Evolutionary conservation across 768 basidiomycete genomes (phyloP).

Genomic region (Termitomyces sp.): DNA sequence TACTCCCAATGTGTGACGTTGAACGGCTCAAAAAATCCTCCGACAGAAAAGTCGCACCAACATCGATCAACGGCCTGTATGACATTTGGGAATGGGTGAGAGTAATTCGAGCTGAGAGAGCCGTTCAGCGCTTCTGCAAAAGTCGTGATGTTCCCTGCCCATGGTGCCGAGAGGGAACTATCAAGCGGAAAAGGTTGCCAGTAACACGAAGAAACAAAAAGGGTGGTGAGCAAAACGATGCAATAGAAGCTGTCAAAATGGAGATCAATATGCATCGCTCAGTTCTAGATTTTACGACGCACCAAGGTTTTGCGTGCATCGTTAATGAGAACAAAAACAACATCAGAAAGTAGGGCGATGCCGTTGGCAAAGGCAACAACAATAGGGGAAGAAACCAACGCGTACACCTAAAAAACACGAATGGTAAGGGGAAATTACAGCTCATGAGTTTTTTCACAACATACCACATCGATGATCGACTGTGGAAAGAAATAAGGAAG

Average conservation of each 20-base stretch:
- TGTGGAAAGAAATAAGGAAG: not conserved
- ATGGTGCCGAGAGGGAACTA: conserved; percentile 59
- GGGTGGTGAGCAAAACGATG: conserved; percentile 75
- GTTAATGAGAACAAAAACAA: conserved; percentile 76
- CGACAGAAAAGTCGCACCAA: conserved; percentile 77
- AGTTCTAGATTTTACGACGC: conserved; percentile 22
- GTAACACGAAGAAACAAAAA: conserved; percentile 85
- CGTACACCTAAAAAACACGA: conserved; percentile 59
- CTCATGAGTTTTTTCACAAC: conserved; percentile 20
- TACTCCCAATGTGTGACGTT: conserved; percentile 75
- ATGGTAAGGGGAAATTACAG: conserved; percentile 3
- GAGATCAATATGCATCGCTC: conserved; percentile 8
- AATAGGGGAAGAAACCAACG: conserved; percentile 82
- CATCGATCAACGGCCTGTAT: conserved; percentile 76
- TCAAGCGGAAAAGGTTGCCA: conserved; percentile 80
- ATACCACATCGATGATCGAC: conserved; percentile 47
- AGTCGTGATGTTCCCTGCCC: conserved; percentile 70
- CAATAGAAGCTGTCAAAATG: conserved; percentile 68
- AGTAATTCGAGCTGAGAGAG: conserved; percentile 37
- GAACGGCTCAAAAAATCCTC: conserved; percentile 71
- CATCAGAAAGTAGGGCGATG: conserved; percentile 75
- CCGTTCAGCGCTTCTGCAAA: conserved; percentile 64
- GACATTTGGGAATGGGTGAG: conserved; percentile 45
- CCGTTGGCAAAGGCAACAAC: conserved; percentile 74
- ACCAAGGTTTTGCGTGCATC: conserved; percentile 85